Conservation (phyloP, 2,329 filamentous ascomycete species). For the Penicillium olsonii region DNA sequence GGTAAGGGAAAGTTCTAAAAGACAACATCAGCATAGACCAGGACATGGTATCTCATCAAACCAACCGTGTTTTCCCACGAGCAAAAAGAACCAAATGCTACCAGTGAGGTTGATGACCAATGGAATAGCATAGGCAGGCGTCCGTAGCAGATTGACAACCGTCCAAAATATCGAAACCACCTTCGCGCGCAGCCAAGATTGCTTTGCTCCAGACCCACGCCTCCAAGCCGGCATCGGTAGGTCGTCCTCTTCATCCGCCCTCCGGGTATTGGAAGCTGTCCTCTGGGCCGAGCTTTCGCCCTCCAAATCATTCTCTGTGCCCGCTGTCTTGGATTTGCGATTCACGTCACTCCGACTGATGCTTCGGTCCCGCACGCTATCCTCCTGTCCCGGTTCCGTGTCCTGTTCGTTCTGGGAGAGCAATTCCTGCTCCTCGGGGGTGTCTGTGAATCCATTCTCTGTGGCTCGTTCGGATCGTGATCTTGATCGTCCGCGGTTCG, state of each 20-base stretch:
- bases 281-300: slow-evolving; percentile 43
- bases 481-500: slow-evolving; percentile 12
- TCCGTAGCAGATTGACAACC: slow-evolving; percentile 74
- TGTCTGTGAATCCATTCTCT: neutral
- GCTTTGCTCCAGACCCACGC: slow-evolving; percentile 13
- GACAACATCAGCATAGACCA: neutral
- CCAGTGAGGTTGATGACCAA: slow-evolving; percentile 86
- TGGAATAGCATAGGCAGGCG: slow-evolving; percentile 82
- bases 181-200: slow-evolving; percentile 63
- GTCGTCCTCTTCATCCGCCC: slow-evolving; percentile 19
- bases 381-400: neutral
- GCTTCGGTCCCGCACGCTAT: slow-evolving; percentile 15
- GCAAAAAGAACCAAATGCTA: slow-evolving; percentile 92
- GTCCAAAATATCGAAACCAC: slow-evolving; percentile 69
- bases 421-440: slow-evolving; percentile 18
- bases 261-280: neutral
- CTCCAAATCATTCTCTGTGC: slow-evolving; percentile 43
- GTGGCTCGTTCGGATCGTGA: slow-evolving; percentile 6
- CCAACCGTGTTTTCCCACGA: slow-evolving; percentile 89
- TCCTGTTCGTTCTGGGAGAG: slow-evolving; percentile 11
- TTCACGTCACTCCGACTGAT: slow-evolving; percentile 14
- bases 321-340: slow-evolving; percentile 32
- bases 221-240: slow-evolving; percentile 33
- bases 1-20: slow-evolving; percentile 80
- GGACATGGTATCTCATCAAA: slow-evolving; percentile 21